Evolutionary conservation across 1,284 basidiomycete genomes (phyloP), one percentile per base, ranked within the genome.

Genomic region (Ceratobasidium sp.): DNA sequence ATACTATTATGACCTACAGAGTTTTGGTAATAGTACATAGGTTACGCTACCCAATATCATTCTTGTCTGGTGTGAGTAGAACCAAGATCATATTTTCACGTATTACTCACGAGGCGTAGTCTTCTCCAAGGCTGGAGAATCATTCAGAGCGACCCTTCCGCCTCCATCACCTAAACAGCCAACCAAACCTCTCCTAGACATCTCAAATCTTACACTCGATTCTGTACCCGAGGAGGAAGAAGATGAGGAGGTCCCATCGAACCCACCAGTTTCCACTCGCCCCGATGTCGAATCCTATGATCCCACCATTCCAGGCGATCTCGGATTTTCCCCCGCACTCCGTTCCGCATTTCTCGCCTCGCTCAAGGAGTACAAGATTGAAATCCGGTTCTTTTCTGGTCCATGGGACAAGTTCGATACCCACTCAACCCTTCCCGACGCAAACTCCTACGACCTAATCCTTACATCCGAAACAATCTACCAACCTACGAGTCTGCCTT

Each of bases 391-490:
- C 85, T 95, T 93, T 82, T 89, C 91, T 23, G 96, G 97, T 0
- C 89, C 92, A 18, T 99, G 97, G 97, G 84, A 87, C 30, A 83
- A 85, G 14, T 90, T 92, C 78, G 83, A 88, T 74, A 80, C 85
- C n/a, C 38, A 77, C 70, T 6, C 83, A 84, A 0, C 80, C 83
- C 50, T 80, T 80, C 6, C 57, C 68, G 14, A 67, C 77, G 20
- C 20, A n/a, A 5, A 68, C 78, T 27, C 44, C 5, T 96, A 94
- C 83, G 89, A 96, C 81, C 80, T 97, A 65, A 86, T 97, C 0
- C 85, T 99, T 64, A 96, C 95, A 0, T 94, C 95, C 27, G 97
- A 99, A 86, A 99, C 97, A 30, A 96, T 98, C 41, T 99, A 99
- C 83, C 87, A 91, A 12, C 86, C 89, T 35, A 89, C 91, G 0